Evolutionary conservation across 148 eudicot species (phyloP), one percentile per base, ranked within the genome.

Genomic region (Rhododendron ferrugineum): DNA sequence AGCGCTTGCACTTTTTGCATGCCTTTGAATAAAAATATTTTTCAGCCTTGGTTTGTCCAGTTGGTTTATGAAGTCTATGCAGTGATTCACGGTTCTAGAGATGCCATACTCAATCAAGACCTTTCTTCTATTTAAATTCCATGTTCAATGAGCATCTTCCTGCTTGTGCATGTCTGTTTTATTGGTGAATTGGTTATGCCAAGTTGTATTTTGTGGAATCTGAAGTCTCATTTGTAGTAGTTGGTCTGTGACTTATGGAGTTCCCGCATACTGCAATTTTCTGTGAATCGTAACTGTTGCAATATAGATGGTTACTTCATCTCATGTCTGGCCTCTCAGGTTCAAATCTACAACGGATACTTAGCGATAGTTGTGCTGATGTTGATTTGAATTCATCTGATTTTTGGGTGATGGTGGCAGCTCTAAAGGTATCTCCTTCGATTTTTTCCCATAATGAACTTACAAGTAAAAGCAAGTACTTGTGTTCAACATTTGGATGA

Each of bases 351-450:
- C 89, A 88, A 66, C 91, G 88, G 84, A 90, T 97, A 88, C 88
- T 97, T 68, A 87, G 92, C 86, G 96, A 97, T 88, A 89, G 88
- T 62, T 90, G 89, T 91, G 92, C 95, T 89, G 98, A 95, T 85
- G 92, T 97, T 68, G 88, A 91, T 85, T 88, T 94, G 56, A 88
- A 83, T 86, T 95, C 98, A 82, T 86, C 94, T 66, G 98, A 93
- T 82, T 97, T 95, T 92, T 97, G 99, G 99, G 96, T 95, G 87
- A 90, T 95, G 96, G 96, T 97, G 87, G 98, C 98, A 47, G 98
- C 99, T 84, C 89, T 97, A 78, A 93, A 95, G 99, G 99, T 97
- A 81, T 86, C 26, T 81, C 8, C 26, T 83, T 22, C 5, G 3
- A 75, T 77, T 32, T 85, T 56, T 82, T 26, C 74, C 40, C 22